Conservation (phyloP, 2,329 filamentous ascomycete species). For the Ophiostoma sp. region DNA sequence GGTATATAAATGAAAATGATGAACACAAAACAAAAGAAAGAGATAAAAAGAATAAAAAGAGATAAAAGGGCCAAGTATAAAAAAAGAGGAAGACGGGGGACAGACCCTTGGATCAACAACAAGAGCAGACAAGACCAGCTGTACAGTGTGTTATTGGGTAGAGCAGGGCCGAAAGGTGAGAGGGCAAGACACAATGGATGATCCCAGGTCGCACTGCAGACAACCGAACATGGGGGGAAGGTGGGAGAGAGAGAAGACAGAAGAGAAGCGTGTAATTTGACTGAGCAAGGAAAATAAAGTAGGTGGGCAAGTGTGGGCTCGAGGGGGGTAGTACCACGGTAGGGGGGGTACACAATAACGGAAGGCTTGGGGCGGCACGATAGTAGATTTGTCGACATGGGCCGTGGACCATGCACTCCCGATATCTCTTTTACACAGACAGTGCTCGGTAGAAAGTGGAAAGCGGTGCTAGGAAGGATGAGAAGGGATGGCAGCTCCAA, state of each 20-base stretch:
- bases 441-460: neutral
- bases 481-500: neutral
- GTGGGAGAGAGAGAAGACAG: neutral
- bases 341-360: slow-evolving; percentile 2
- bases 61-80: neutral
- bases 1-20: slow-evolving; percentile 5
- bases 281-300: neutral
- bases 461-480: neutral
- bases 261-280: neutral
- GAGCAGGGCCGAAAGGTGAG: neutral
- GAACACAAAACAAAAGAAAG: neutral
- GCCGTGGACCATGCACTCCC: neutral
- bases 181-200: neutral
- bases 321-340: neutral
- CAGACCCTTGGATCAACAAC: neutral
- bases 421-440: slow-evolving; percentile 3
- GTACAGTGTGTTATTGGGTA: neutral
- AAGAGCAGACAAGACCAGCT: neutral
- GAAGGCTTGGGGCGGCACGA: slow-evolving; percentile 8
- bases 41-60: neutral
- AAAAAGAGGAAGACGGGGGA: neutral
- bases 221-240: slow-evolving; percentile 12
- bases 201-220: slow-evolving; percentile 20
- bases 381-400: slow-evolving; percentile 9
- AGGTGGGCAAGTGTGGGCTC: neutral